phyloP scores from a whole-genome alignment of 2,329 filamentous ascomycete genomes.

The Aspergillus aculeatus region DNA sequence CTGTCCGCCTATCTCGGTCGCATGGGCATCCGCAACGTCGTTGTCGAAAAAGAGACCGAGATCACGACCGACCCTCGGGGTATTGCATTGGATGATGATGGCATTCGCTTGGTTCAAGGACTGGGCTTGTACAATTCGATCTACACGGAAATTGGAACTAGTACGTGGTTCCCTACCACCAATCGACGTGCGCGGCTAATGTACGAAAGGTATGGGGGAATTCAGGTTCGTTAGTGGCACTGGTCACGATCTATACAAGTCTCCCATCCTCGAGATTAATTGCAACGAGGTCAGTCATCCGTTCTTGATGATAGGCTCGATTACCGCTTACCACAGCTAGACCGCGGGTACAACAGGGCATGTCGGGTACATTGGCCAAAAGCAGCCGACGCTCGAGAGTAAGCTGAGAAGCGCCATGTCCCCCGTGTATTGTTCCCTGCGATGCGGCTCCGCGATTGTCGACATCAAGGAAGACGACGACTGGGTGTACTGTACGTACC shows the following conservation, averaged over 20 bases:
- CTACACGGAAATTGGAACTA: constrained; percentile 29
- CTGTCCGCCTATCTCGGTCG: constrained; percentile 29
- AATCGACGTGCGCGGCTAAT: neutral
- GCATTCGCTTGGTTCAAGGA: constrained; percentile 31
- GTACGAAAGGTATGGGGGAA: constrained; percentile 18
- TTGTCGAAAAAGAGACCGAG: constrained; percentile 30
- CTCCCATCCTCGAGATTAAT: constrained; percentile 26
- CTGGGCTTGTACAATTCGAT: constrained; percentile 29
- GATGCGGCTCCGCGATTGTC: constrained; percentile 18
- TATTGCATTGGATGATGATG: constrained; percentile 36
- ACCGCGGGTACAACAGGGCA: constrained; percentile 31
- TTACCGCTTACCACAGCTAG: constrained; percentile 1
- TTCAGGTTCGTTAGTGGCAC: constrained; percentile 28
- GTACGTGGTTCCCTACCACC: constrained; percentile 10
- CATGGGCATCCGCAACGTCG: constrained; percentile 25
- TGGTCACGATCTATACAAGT: constrained; percentile 17
- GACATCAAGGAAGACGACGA: constrained; percentile 15
- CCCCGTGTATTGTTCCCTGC: constrained; percentile 16
- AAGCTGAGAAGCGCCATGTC: constrained; percentile 19
- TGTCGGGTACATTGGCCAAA: constrained; percentile 30
- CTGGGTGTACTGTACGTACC: constrained; percentile 21
- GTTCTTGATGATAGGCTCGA: neutral
- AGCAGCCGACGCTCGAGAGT: constrained; percentile 31
- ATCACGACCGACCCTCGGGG: constrained; percentile 35
- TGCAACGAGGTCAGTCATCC: constrained; percentile 15